Conservation (phyloP, 768 basidiomycete species). For the Mycena albidolilacea region DNA sequence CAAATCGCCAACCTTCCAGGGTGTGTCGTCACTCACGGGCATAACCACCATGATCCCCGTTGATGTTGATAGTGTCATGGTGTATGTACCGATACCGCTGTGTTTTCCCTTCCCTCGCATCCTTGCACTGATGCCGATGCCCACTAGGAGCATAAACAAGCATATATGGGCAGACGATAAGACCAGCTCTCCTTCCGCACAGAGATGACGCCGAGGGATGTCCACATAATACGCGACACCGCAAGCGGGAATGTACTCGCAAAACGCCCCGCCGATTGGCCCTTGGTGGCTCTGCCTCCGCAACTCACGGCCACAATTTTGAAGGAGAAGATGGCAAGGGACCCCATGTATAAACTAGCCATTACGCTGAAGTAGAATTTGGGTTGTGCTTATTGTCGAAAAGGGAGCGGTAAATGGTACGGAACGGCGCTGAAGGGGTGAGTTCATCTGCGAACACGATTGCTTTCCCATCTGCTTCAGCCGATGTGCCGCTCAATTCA, state of each 20-base stretch:
- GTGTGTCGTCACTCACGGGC: slow-evolving; percentile 27
- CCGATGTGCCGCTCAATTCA: too few relatives aligned
- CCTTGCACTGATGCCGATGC: slow-evolving; percentile 18
- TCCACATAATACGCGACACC: slow-evolving; percentile 26
- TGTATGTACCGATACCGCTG: slow-evolving; percentile 19
- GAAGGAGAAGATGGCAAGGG: slow-evolving; percentile 32
- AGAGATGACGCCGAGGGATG: slow-evolving; percentile 27
- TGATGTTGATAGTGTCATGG: slow-evolving; percentile 19
- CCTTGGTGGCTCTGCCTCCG: slow-evolving; percentile 24
- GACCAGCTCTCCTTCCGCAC: slow-evolving; percentile 31
- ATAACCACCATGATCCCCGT: slow-evolving; percentile 25
- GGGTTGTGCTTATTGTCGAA: slow-evolving; percentile 15
- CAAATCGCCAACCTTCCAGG: slow-evolving; percentile 25
- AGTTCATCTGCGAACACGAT: slow-evolving; percentile 1
- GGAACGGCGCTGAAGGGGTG: slow-evolving; percentile 13
- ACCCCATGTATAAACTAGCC: slow-evolving; percentile 15
- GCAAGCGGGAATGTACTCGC: slow-evolving; percentile 27
- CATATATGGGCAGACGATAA: slow-evolving; percentile 26
- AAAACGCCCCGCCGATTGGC: slow-evolving; percentile 23
- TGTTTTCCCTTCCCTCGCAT: slow-evolving; percentile 20
- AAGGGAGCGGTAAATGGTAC: slow-evolving; percentile 2
- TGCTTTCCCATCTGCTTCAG: too few relatives aligned
- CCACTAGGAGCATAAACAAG: slow-evolving; percentile 24
- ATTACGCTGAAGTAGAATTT: slow-evolving; percentile 14
- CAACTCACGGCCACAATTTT: slow-evolving; percentile 30